Percentiles rank a stretch among this genome's conserved stretches.
Evolutionary conservation across 495 filamentous ascomycete genomes (phyloP).

Genomic region (Neurospora sp.): DNA sequence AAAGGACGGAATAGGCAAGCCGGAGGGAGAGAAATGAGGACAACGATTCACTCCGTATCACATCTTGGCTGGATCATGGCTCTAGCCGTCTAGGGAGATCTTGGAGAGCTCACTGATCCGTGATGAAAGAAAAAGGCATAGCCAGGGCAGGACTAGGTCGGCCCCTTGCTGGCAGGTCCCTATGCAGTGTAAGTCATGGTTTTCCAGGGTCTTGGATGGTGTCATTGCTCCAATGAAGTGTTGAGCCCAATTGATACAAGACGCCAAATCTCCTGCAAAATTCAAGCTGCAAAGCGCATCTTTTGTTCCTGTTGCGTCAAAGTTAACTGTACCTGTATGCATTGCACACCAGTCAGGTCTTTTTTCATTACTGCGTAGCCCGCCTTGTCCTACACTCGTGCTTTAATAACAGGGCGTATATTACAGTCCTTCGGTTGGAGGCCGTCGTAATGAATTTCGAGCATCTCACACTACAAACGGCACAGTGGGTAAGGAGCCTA

Average conservation of each 20-base stretch:
- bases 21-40: neutral
- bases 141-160: neutral
- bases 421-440: neutral
- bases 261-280: neutral
- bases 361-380: neutral
- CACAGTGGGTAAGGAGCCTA: neutral
- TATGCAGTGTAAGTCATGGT: neutral
- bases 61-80: neutral
- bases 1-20: neutral
- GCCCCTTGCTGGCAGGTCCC: neutral
- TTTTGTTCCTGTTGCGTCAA: neutral
- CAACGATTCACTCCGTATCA: neutral
- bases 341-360: neutral
- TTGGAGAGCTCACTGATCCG: neutral
- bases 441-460: neutral
- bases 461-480: neutral
- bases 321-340: neutral
- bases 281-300: neutral
- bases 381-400: neutral
- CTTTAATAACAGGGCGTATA: neutral
- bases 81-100: neutral
- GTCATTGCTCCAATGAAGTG: neutral
- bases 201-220: neutral
- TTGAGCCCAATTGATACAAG: neutral
- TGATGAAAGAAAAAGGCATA: neutral